Evolutionary conservation across 148 eudicot genomes (phyloP), one percentile per base, ranked within the genome.

Genomic region (Tetragonia tetragonoides): DNA sequence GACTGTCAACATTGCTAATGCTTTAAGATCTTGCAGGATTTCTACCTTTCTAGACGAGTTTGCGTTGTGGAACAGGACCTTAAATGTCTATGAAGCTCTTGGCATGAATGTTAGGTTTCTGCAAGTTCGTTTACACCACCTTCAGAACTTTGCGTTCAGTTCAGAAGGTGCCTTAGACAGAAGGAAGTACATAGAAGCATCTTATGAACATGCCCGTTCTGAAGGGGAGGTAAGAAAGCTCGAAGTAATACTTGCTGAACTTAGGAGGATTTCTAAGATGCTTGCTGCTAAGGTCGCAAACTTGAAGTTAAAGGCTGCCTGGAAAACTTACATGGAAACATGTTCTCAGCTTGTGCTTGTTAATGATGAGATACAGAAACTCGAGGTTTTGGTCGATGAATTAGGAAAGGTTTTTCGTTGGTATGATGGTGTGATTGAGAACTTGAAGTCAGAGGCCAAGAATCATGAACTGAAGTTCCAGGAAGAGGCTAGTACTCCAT

Each of bases 21-120:
- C 84, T 51, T 80, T 92, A 5, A 82, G 80, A 75, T 66, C 69
- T 59, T 88, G 90, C 81, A 87, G 64, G 2, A 66, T 87, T 17
- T 82, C 87, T 5, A 86, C 85, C 53, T 82, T 84, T 38, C 74
- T 78, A 41, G 81, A 79, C 15, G 87, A 86, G 11, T 85, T 82
- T 70, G 81, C 73, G 39, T 60, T 38, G 8, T 88, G 90, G 93
- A 86, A 87, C 4, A 87, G 83, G 74, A 81, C 84, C 40, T 72
- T 92, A 72, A 87, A 81, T 71, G 70, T 86, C 3, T 83, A 85
- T 57, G 85, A 86, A 62, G 76, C 81, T 61, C 46, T 90, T 77
- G 97, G 93, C 14, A 83, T 90, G 89, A 78, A 88, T 53, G 89
- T 88, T 57, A 81, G 85, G 3, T 88, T 88, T 73, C 69, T 92